Evolutionary conservation across 768 basidiomycete species (phyloP).

Genomic region (Cystofilobasidium bisporidii): DNA sequence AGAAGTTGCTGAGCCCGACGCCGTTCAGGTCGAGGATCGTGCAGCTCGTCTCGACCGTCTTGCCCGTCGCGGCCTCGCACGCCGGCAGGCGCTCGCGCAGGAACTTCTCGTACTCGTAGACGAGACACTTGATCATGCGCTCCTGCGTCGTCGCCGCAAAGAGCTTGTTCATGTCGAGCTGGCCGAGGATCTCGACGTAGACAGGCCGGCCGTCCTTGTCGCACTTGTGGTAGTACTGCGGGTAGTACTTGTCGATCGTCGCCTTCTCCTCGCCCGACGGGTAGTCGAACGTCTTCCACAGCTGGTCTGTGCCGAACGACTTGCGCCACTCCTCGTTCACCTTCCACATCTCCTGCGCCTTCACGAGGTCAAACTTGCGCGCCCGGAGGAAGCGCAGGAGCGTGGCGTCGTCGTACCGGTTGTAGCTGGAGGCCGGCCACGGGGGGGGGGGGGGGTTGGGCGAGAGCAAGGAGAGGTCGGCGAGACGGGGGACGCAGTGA

Average conservation of each 20-base stretch:
- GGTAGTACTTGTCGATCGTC: conserved; percentile 83
- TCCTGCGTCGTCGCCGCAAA: conserved; percentile 74
- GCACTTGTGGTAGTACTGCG: conserved; percentile 55
- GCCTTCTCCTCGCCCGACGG: conserved; percentile 51
- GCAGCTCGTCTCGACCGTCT: conserved; percentile 92
- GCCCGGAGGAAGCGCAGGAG: conserved; percentile 70
- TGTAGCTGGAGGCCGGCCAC: conserved; percentile 14
- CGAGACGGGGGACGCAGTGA: too few species aligned
- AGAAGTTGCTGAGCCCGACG: conserved; percentile 63
- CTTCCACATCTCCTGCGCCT: conserved; percentile 75
- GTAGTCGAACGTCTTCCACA: conserved; percentile 60
- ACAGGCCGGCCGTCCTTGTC: conserved; percentile 84
- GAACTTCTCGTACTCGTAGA: conserved; percentile 88
- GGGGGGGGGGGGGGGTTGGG: background rate
- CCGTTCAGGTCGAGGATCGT: conserved; percentile 83
- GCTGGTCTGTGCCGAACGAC: conserved; percentile 51
- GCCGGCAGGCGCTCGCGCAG: conserved; percentile 69
- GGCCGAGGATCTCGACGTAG: conserved; percentile 87
- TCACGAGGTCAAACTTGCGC: conserved; percentile 75
- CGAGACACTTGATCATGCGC: conserved; percentile 76
- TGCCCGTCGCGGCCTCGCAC: conserved; percentile 53
- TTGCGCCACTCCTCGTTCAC: conserved; percentile 80
- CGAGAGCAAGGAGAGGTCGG: background rate
- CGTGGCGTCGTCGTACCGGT: conserved; percentile 41
- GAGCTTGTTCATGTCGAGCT: conserved; percentile 74